Percentiles rank a stretch among this genome's conserved stretches.
Conservation (phyloP, 176 grass and related monocot genomes). For the Aegilops bicornis region DNA sequence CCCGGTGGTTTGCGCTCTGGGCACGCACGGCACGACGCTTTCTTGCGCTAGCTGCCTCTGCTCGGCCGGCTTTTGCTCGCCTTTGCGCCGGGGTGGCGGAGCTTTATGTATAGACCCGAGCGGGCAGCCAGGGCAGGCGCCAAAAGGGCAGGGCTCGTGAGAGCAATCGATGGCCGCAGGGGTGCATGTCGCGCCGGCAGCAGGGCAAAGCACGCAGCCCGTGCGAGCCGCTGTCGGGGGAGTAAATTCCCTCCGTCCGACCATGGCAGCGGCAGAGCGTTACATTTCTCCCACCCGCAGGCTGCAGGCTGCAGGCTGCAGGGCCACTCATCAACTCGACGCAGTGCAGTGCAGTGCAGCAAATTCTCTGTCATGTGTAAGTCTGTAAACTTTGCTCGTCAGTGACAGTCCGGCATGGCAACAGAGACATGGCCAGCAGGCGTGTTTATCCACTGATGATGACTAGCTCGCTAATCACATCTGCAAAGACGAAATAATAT, state of each 20-base stretch:
- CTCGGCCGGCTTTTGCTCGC: background rate
- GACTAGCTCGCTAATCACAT: no score
- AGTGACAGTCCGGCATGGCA: no score
- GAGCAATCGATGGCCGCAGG: constrained; percentile 27
- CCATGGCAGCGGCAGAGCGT: constrained; percentile 4
- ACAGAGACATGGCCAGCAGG: no score
- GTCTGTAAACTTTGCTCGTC: no score
- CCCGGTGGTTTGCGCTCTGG: no score
- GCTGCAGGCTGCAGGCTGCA: background rate
- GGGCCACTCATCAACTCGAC: background rate
- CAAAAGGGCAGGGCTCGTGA: constrained; percentile 8
- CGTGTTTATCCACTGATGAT: no score
- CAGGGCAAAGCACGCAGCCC: constrained; percentile 5
- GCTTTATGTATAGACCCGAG: background rate
- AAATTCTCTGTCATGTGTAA: no score
- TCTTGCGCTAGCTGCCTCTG: background rate
- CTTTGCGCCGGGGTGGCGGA: constrained; percentile 1
- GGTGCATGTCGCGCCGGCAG: constrained; percentile 48
- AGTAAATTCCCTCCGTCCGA: constrained; percentile 21
- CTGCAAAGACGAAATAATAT: no score
- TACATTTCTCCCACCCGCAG: background rate
- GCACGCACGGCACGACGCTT: background rate
- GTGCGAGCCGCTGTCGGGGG: constrained; percentile 42
- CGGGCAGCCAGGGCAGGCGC: background rate
- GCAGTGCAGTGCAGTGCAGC: no score